Conservation (phyloP, 768 basidiomycete species). For the Lactarius trivialis region DNA sequence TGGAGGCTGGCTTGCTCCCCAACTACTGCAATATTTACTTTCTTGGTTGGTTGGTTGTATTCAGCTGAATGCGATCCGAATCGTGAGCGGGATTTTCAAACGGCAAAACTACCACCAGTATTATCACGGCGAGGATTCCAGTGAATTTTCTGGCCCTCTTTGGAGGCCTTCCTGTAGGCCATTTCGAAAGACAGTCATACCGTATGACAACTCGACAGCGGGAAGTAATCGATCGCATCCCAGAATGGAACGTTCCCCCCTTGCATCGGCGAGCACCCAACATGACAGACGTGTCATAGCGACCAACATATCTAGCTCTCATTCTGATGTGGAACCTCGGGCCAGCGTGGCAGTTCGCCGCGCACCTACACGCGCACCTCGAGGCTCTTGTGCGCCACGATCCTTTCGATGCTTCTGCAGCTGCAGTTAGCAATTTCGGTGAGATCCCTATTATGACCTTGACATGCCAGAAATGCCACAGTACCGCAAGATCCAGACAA, state of each 20-base stretch:
- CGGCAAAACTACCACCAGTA: constrained; percentile 52
- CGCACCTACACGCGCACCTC: constrained; percentile 81
- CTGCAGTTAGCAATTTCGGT: constrained; percentile 36
- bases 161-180: constrained; percentile 39
- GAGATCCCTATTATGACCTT: constrained; percentile 34
- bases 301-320: constrained; percentile 25
- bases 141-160: constrained; percentile 9
- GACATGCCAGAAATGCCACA: background rate
- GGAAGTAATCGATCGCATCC: constrained; percentile 86
- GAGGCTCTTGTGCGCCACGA: constrained; percentile 57
- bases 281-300: background rate
- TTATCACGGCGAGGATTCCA: constrained; percentile 22
- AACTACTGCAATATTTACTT: constrained; percentile 88
- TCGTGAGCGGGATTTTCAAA: constrained; percentile 90
- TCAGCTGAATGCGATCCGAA: constrained; percentile 77
- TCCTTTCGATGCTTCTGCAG: background rate
- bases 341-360: constrained; percentile 88
- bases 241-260: constrained; percentile 76
- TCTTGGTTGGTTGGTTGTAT: constrained; percentile 90
- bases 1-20: constrained; percentile 89
- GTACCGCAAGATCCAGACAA: constrained; percentile 42
- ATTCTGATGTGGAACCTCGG: constrained; percentile 70
- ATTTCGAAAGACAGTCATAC: constrained; percentile 80
- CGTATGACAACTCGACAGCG: constrained; percentile 47
- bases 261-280: constrained; percentile 55